Conservation (phyloP, 768 basidiomycete species). For the Arthromyces matolae region DNA sequence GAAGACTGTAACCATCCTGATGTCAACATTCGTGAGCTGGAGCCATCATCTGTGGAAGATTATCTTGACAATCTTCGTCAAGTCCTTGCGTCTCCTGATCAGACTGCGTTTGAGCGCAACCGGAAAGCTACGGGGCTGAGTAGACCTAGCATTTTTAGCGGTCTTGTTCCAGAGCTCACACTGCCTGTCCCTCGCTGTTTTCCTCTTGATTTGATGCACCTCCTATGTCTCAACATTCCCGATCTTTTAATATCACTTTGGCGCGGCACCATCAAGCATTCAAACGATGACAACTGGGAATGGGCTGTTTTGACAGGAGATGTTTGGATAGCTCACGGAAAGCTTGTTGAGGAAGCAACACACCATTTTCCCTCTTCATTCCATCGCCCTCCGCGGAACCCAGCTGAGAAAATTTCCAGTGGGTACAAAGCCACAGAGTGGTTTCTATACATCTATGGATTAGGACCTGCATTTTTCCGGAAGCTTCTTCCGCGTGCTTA, state of each 20-base stretch:
- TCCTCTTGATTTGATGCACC: too few relatives aligned
- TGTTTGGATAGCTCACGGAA: constrained; percentile 4
- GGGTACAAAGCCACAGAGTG: too few relatives aligned
- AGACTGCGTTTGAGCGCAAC: neutral
- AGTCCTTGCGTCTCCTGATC: neutral
- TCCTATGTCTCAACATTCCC: neutral
- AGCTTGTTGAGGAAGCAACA: neutral
- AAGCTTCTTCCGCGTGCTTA: constrained; percentile 16
- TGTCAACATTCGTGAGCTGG: neutral
- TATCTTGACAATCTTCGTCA: neutral
- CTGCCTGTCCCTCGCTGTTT: constrained; percentile 9
- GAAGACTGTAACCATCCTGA: neutral
- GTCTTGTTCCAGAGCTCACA: neutral
- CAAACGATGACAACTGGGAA: neutral
- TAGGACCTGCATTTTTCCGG: constrained; percentile 24
- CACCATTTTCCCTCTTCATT: constrained; percentile 16
- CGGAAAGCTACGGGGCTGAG: neutral
- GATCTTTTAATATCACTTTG: neutral
- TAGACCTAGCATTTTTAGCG: constrained; percentile 3
- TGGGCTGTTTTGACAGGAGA: constrained; percentile 1
- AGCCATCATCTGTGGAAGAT: neutral
- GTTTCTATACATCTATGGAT: constrained; percentile 21
- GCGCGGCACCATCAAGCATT: neutral
- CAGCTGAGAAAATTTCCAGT: too few relatives aligned
- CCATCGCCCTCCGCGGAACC: constrained; percentile 23